phyloP scores from a whole-genome alignment of 768 basidiomycete species.

The Cyclocybe aegerita region DNA sequence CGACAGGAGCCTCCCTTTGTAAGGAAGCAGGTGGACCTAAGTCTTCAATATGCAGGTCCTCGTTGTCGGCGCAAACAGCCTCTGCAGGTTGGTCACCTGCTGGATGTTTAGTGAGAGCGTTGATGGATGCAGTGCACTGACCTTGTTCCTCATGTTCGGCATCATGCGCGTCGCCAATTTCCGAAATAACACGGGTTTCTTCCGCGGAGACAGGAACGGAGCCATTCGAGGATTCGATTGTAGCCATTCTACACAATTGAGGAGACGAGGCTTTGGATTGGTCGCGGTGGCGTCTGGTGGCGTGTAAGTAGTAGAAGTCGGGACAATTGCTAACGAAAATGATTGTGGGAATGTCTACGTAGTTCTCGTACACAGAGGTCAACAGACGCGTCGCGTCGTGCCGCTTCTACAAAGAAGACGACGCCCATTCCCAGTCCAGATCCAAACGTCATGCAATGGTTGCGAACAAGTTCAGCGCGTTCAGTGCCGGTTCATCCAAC shows the following conservation, averaged over 20 bases:
- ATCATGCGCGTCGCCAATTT: slow-evolving; percentile 16
- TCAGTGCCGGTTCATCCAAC: slow-evolving; percentile 74
- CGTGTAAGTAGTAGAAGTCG: slow-evolving; percentile 2
- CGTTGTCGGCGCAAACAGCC: slow-evolving; percentile 10
- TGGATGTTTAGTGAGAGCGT: background rate
- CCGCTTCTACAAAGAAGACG: background rate
- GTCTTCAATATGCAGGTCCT: slow-evolving; percentile 13
- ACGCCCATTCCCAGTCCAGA: background rate
- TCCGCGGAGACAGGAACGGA: slow-evolving; percentile 14
- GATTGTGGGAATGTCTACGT: slow-evolving; percentile 25
- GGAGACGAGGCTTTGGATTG: slow-evolving; percentile 7
- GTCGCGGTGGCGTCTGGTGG: slow-evolving; percentile 1
- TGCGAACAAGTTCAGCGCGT: slow-evolving; percentile 67
- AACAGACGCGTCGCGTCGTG: slow-evolving; percentile 31
- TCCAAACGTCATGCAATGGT: slow-evolving; percentile 13
- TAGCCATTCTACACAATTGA: slow-evolving; percentile 25
- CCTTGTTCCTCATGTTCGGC: slow-evolving; percentile 24
- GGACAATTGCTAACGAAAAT: slow-evolving; percentile 16
- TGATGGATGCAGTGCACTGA: slow-evolving; percentile 12
- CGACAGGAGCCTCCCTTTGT: slow-evolving; percentile 17
- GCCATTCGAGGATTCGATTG: slow-evolving; percentile 19
- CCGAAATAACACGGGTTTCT: slow-evolving; percentile 7
- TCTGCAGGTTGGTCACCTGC: slow-evolving; percentile 20
- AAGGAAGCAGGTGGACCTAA: slow-evolving; percentile 12
- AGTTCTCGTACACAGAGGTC: slow-evolving; percentile 19